These are phyloP conservation scores for Emergomyces orientalis DNA, from an alignment of 2,329 filamentous ascomycete genomes.

Conservation along the genomic window DNA sequence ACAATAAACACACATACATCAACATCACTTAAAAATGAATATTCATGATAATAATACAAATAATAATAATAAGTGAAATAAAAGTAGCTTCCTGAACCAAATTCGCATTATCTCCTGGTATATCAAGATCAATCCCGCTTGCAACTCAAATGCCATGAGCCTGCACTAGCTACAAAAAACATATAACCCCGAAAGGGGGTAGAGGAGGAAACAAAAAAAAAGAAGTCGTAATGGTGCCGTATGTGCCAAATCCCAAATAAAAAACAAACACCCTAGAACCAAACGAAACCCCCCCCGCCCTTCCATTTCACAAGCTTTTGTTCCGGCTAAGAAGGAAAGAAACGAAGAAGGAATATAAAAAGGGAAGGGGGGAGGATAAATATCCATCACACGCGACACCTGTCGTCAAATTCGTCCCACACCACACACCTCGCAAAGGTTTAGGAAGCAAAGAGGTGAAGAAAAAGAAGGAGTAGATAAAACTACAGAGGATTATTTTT, in stretches of 20 bases:
- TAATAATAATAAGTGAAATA: background rate
- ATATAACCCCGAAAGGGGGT: background rate
- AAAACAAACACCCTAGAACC: background rate
- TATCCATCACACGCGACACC: background rate
- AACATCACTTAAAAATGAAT: background rate
- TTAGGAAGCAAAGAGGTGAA: background rate
- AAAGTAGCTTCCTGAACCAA: background rate
- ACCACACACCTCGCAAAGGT: background rate
- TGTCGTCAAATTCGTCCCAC: background rate
- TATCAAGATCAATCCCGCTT: background rate
- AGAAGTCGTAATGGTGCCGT: background rate
- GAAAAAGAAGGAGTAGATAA: background rate
- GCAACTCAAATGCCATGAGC: background rate
- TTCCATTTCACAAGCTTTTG: background rate
- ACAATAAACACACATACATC: background rate
- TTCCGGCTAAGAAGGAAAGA: background rate
- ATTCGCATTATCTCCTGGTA: constrained; percentile 4
- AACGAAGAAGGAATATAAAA: background rate
- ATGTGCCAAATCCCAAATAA: background rate
- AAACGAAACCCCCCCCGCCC: background rate
- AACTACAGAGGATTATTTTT: background rate
- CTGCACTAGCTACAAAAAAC: background rate
- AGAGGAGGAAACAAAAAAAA: background rate
- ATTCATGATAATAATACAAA: too few species aligned
- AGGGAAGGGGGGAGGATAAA: background rate